Evolutionary conservation across 1,284 basidiomycete species (phyloP), one percentile per base, ranked within the genome.

Genomic region (Mycosarcoma maydis): DNA sequence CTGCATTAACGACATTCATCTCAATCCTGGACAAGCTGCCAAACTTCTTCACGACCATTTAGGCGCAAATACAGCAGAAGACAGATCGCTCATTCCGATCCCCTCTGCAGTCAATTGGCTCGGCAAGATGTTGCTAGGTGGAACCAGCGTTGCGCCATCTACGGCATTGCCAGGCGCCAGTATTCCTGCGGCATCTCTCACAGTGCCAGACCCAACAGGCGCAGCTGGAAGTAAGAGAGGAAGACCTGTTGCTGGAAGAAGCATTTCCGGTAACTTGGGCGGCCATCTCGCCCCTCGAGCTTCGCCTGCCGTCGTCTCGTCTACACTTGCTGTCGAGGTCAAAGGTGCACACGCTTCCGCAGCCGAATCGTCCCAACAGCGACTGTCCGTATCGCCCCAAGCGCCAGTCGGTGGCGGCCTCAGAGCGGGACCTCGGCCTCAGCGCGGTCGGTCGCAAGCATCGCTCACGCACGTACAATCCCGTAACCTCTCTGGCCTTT

Each of bases 1-100:
- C 20, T 87, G 89, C 17, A 84, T 98, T 64, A 98, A 98, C 81
- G 90, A 96, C 64, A 86, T 98, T 27, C 90, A 94, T 47, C 86
- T 98, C 34, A 91, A 97, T 62, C 95, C 95, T 19, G 84, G 86
- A 3, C 84, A 89, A 20, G 94, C 79, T 4, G 49, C 73, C 23
- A 69, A 67, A 52, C 65, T 80, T 32, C 64, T 80, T 20, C 56
- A 79, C 8, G 77, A 80, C 30, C 76, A 80, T 27, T 71, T 81
- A 3, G 75, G 75, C 16, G 72, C 65, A 11, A 52, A 54, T 14
- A 34, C 56, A 4, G 47, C 57, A 3, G 73, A 75, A 33, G 68
- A 72, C 41, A 59, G 58, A 33, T 61, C 57, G 27, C 37, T 72
- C 16, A 55, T 71, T 13, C 67, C 58, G 13, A 64, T 71, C n/a